phyloP scores from a whole-genome alignment of 306 rosid genomes.

The Ormosia semicastrata region DNA sequence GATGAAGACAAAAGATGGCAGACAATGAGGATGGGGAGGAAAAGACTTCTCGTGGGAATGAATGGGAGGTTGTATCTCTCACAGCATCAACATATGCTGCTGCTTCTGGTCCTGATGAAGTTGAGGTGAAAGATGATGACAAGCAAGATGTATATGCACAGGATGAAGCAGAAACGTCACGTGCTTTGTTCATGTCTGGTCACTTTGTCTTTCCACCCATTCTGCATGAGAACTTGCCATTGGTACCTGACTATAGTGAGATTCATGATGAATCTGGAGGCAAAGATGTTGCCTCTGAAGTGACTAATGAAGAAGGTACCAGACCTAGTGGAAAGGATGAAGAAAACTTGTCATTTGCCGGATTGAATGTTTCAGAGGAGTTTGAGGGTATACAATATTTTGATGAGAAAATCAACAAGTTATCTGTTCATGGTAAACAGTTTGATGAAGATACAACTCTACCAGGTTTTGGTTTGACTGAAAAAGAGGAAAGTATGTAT shows the following conservation, averaged over 20 bases:
- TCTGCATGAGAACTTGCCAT: conserved; percentile 80
- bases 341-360: conserved; percentile 49
- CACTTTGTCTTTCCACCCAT: conserved; percentile 91
- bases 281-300: conserved; percentile 44
- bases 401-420: conserved; percentile 49
- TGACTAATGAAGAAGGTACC: conserved; percentile 41
- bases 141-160: conserved; percentile 30
- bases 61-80: conserved; percentile 97
- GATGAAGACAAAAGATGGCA: conserved; percentile 60
- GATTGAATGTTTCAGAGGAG: conserved; percentile 58
- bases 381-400: conserved; percentile 56
- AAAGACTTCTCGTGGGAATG: conserved; percentile 70
- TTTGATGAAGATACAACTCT: conserved; percentile 66
- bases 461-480: conserved; percentile 52
- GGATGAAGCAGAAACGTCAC: conserved; percentile 73
- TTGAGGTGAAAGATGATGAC: conserved; percentile 52
- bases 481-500: conserved; percentile 54
- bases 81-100: conserved; percentile 94
- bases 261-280: conserved; percentile 47
- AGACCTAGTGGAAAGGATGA: conserved; percentile 64
- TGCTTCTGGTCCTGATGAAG: conserved; percentile 68
- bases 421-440: conserved; percentile 55
- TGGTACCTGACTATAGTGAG: conserved; percentile 55
- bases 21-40: conserved; percentile 68
- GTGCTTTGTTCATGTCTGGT: conserved; percentile 76